Percentiles rank a stretch among this genome's conserved stretches.
Conservation (phyloP, 176 grass and related monocot species). For the Echinochloa phyllopogon region DNA sequence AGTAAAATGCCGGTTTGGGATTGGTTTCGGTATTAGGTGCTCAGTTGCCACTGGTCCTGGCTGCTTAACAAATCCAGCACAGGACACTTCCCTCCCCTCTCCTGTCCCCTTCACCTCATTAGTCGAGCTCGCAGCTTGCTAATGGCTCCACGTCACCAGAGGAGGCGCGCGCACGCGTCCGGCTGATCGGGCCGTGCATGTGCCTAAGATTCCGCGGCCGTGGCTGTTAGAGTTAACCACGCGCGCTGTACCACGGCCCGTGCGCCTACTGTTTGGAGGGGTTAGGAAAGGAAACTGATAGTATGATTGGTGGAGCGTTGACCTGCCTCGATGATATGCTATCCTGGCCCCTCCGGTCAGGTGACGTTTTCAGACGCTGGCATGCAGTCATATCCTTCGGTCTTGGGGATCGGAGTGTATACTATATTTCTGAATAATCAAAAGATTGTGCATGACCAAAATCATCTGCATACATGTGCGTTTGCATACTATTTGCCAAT, state of each 20-base stretch:
- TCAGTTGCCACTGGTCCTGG: not conserved
- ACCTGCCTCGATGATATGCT: not conserved
- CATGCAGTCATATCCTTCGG: not conserved
- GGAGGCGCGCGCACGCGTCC: constrained; percentile 6
- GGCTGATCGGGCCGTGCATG: constrained; percentile 28
- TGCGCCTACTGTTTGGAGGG: not conserved
- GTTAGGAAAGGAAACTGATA: not conserved
- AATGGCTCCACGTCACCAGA: constrained; percentile 15
- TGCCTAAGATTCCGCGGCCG: constrained; percentile 49
- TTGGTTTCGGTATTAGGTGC: constrained; percentile 10
- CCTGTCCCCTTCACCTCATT: too few relatives aligned
- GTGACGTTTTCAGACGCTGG: constrained; percentile 17
- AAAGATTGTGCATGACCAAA: not conserved
- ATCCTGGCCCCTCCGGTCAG: fast-evolving
- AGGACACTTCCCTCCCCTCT: not conserved
- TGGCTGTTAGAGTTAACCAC: constrained; percentile 23
- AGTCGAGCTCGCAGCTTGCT: not conserved
- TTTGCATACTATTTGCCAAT: not conserved
- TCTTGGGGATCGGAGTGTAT: not conserved
- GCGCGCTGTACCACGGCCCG: not conserved
- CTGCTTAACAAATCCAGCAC: not conserved
- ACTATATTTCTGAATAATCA: not conserved
- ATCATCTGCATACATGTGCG: not conserved
- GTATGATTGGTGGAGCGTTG: not conserved
- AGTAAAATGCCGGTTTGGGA: not conserved